These are phyloP conservation scores for Naganishia antarctica DNA, from an alignment of 768 basidiomycete species.

Conservation along the genomic window DNA sequence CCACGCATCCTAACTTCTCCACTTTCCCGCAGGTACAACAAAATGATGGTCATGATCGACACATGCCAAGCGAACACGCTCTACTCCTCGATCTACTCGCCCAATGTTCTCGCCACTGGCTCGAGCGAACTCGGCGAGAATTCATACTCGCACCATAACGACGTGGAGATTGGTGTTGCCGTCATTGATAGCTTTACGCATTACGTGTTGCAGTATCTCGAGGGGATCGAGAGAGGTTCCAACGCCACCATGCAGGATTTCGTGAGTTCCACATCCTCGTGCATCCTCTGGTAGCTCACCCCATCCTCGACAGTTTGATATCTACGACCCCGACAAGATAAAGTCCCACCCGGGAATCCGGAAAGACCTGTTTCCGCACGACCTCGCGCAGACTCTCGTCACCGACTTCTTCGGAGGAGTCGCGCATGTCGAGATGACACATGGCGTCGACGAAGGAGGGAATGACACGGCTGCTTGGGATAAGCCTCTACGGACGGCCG, in stretches of 20 bases:
- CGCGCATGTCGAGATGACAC: slow-evolving; percentile 65
- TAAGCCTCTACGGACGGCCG: too few relatives aligned
- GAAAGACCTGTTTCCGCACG: slow-evolving; percentile 65
- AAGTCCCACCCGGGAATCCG: slow-evolving; percentile 85
- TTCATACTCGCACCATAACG: slow-evolving; percentile 94
- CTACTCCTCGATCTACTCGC: slow-evolving; percentile 88
- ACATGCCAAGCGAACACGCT: slow-evolving; percentile 97
- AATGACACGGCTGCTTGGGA: not conserved
- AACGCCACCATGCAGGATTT: slow-evolving; percentile 73
- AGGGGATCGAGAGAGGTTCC: slow-evolving; percentile 85
- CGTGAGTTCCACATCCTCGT: slow-evolving; percentile 53
- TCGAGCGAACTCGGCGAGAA: slow-evolving; percentile 78
- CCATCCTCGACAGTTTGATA: slow-evolving; percentile 61
- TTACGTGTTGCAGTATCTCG: slow-evolving; percentile 82
- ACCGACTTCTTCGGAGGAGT: slow-evolving; percentile 90
- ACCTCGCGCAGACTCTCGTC: slow-evolving; percentile 59
- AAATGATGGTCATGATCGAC: slow-evolving; percentile 96
- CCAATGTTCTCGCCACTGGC: slow-evolving; percentile 85
- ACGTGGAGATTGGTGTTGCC: slow-evolving; percentile 87
- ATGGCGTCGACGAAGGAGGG: too few relatives aligned
- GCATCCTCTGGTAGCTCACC: not conserved
- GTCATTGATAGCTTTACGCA: slow-evolving; percentile 96
- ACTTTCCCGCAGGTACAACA: slow-evolving; percentile 65
- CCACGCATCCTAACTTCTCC: too few relatives aligned
- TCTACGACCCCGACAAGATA: slow-evolving; percentile 68